Evolutionary conservation across 164 flowering plant genomes (phyloP), one percentile per base, ranked within the genome.

Genomic region (Vitis rotundifolia): DNA sequence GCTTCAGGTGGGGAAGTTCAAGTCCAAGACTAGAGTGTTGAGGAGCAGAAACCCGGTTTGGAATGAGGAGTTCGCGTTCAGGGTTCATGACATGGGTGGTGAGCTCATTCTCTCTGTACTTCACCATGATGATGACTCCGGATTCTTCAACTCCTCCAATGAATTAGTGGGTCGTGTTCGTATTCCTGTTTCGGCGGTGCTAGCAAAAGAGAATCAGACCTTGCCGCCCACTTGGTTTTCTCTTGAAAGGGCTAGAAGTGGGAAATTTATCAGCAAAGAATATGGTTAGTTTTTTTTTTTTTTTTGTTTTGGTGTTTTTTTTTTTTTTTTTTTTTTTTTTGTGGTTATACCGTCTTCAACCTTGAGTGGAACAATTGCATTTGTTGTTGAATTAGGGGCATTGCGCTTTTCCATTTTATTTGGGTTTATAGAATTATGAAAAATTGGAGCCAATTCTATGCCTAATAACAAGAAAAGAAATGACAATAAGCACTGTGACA

Each of bases 1-100:
- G 80, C 73, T 93, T 19, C 75, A 79, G 44, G 63, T 88, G 15
- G 95, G 96, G 3, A 90, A 84, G 67, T 71, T 61, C 57, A 90
- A 87, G 64, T 76, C 84, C 8, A 85, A 78, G 79, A 85, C 91
- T 8, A 73, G 88, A 72, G 76, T 82, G 31, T 59, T 77, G 71
- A 84, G 68, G 22, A 77, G 68, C 11, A 19, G 19, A 0, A 79
- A 81, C 71, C 87, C 87, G 0, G 76, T 83, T 59, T 93, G 98
- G 98, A 89, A 90, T 55, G 95, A 93, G 72, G 98, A 93, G 79
- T 90, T 93, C 66, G 87, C 86, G 57, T 89, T 93, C 76, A 78
- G 83, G 50, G 86, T 86, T 8, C 67, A 70, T 71, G 83, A 80
- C 51, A 8, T 76, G 67, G 82, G 84, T 3, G 97, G 91, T 4